Percentiles rank a stretch among this genome's conserved stretches.
phyloP scores from a whole-genome alignment of 192 early-diverging fungal species.

The Backusella liffmaniae region DNA sequence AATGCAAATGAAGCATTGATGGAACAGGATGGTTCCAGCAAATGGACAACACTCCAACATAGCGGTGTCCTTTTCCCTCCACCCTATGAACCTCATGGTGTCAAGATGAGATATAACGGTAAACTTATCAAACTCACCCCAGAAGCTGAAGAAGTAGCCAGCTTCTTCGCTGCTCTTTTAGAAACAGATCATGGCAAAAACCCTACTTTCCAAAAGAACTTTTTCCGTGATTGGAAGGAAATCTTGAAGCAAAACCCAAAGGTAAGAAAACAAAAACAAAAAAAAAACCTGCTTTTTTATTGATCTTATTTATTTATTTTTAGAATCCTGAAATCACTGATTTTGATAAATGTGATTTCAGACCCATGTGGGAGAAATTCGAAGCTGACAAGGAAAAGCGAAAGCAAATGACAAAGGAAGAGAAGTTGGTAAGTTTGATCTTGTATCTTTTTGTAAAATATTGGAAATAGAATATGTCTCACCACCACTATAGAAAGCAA shows the following conservation, averaged over 20 bases:
- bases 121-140: conserved; percentile 61
- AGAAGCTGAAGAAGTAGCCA: conserved; percentile 91
- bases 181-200: conserved; percentile 85
- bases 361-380: conserved; percentile 78
- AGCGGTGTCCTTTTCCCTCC: conserved; percentile 91
- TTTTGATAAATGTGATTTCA: conserved; percentile 88
- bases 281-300: not conserved
- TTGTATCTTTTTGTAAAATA: not conserved
- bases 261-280: conserved; percentile 32
- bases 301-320: not conserved
- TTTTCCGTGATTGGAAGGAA: conserved; percentile 84
- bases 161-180: conserved; percentile 87
- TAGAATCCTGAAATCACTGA: conserved; percentile 69
- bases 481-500: conserved; percentile 38
- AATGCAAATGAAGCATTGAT: conserved; percentile 38
- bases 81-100: conserved; percentile 82
- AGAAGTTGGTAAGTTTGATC: conserved; percentile 63
- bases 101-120: conserved; percentile 89
- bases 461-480: too few relatives aligned
- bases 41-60: conserved; percentile 89
- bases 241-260: conserved; percentile 62
- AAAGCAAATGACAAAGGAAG: conserved; percentile 85
- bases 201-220: conserved; percentile 84
- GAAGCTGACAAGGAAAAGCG: conserved; percentile 73
- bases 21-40: conserved; percentile 53